Percentiles rank a stretch among this genome's conserved stretches.
Conservation (phyloP, 1,139 yeast genomes). For the Blastobotrys petasosporus region DNA sequence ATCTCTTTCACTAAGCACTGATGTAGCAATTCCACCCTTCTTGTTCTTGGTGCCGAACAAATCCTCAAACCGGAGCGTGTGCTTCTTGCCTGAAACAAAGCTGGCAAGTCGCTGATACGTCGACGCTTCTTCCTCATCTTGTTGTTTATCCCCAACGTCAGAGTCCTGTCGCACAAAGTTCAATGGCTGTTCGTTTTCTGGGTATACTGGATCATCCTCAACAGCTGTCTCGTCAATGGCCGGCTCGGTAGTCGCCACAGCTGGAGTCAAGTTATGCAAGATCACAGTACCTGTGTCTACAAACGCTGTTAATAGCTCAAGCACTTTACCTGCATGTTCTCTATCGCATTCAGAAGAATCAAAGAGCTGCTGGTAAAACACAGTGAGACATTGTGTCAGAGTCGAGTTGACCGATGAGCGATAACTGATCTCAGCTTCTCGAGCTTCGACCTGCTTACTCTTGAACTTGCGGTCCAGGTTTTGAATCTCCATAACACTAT, state of each 20-base stretch:
- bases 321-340: constrained; percentile 13
- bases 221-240: background rate
- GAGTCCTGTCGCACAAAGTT: background rate
- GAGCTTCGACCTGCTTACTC: constrained; percentile 13
- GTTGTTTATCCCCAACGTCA: background rate
- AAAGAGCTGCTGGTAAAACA: constrained; percentile 15
- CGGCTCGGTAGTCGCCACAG: background rate
- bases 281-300: too few relatives aligned
- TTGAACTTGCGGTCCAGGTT: constrained; percentile 17
- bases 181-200: too few relatives aligned
- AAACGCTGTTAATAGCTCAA: background rate
- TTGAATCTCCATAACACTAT: constrained; percentile 15
- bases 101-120: constrained; percentile 9
- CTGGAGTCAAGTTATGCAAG: too few relatives aligned
- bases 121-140: background rate
- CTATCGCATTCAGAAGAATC: constrained; percentile 12
- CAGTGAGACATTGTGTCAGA: constrained; percentile 18
- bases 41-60: constrained; percentile 3
- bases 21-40: too few relatives aligned
- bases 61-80: constrained; percentile 11
- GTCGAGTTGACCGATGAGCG: constrained; percentile 15
- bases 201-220: background rate
- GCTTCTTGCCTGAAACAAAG: constrained; percentile 10
- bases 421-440: constrained; percentile 12
- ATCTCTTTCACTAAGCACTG: too few relatives aligned